phyloP scores from a whole-genome alignment of 345 rosid genomes.

The Salix viminalis region DNA sequence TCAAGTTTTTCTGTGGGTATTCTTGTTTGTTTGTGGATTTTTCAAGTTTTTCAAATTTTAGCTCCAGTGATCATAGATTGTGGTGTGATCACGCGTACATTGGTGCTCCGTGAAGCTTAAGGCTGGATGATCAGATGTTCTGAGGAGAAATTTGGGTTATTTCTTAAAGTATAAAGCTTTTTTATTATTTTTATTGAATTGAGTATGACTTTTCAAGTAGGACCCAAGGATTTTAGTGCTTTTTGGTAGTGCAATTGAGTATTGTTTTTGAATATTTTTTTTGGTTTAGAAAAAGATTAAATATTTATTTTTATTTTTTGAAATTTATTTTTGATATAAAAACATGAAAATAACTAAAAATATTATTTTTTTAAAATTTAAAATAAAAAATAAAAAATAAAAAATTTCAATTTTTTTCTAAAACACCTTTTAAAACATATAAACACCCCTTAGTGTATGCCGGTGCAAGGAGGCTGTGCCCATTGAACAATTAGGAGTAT shows the following conservation, averaged over 20 bases:
- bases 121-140: neutral
- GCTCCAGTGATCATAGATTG: too few species aligned
- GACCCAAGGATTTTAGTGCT: neutral
- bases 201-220: neutral
- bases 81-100: neutral
- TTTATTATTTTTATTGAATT: neutral
- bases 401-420: too few species aligned
- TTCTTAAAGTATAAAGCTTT: neutral
- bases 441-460: neutral
- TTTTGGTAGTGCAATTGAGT: too few species aligned
- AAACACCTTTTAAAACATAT: too few species aligned
- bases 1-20: neutral
- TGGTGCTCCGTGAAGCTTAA: neutral
- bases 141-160: neutral
- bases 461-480: neutral
- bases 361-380: too few species aligned
- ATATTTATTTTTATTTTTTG: too few species aligned
- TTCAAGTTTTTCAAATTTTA: neutral
- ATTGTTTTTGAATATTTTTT: too few species aligned
- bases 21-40: neutral
- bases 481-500: neutral
- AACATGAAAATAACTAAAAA: too few species aligned
- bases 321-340: too few species aligned
- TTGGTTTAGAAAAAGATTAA: too few species aligned
- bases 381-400: too few species aligned